These are phyloP conservation scores for Aspergillus awamori DNA, from an alignment of 2,329 filamentous ascomycete genomes.

Conservation along the genomic window DNA sequence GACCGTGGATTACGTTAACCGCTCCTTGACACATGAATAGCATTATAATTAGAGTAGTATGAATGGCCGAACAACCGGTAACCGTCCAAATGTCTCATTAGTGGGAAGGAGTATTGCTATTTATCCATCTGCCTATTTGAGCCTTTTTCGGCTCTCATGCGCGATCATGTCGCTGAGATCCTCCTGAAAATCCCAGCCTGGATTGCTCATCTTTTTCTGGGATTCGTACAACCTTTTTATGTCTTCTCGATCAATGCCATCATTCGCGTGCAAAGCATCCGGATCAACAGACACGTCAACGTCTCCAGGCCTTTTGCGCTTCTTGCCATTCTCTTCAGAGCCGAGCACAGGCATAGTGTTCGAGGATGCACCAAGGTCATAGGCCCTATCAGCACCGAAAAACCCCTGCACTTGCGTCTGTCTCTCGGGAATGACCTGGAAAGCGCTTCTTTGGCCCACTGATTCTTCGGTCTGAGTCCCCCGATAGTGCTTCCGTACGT, in stretches of 20 bases:
- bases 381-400: slow-evolving; percentile 92
- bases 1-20: too few relatives aligned
- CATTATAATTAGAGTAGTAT: too few relatives aligned
- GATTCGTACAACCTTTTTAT: slow-evolving; percentile 78
- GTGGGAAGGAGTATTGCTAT: slow-evolving; percentile 47
- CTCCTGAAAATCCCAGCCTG: slow-evolving; percentile 78
- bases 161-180: slow-evolving; percentile 96
- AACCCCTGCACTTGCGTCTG: slow-evolving; percentile 86
- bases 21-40: too few relatives aligned
- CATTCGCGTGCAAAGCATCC: slow-evolving; percentile 73
- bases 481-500: slow-evolving; percentile 81
- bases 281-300: slow-evolving; percentile 90
- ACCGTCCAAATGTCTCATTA: not conserved
- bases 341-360: slow-evolving; percentile 73
- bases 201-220: slow-evolving; percentile 66
- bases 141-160: slow-evolving; percentile 84
- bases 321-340: slow-evolving; percentile 73
- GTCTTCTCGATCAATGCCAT: slow-evolving; percentile 82
- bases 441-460: slow-evolving; percentile 73
- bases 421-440: slow-evolving; percentile 86
- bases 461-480: slow-evolving; percentile 88
- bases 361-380: slow-evolving; percentile 73
- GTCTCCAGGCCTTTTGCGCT: slow-evolving; percentile 95
- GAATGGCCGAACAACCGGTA: not conserved
- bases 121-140: slow-evolving; percentile 83